phyloP scores from a whole-genome alignment of 768 basidiomycete genomes.

The Harrya chromipes region DNA sequence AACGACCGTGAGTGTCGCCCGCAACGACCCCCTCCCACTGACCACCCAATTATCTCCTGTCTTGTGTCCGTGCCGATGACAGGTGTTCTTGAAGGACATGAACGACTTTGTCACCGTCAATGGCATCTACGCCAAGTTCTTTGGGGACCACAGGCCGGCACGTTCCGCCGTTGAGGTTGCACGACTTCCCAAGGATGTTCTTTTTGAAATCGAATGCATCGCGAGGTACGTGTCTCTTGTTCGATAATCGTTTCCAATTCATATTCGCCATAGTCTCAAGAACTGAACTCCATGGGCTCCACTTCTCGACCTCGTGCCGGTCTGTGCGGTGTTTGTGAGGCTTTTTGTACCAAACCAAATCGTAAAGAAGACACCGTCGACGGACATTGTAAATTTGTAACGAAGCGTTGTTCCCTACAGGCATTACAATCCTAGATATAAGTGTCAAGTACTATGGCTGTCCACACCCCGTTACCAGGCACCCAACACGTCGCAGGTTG shows the following conservation, averaged over 20 bases:
- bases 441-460: background rate
- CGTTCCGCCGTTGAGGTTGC: conserved; percentile 89
- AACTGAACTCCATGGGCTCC: conserved; percentile 4
- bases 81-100: conserved; percentile 95
- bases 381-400: background rate
- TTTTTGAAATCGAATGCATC: conserved; percentile 91
- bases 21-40: no score
- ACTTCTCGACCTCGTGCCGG: no score
- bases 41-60: background rate
- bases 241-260: background rate
- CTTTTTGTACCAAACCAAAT: no score
- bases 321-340: no score
- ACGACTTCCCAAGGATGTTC: conserved; percentile 84
- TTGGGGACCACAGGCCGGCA: conserved; percentile 90
- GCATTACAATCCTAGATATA: conserved; percentile 3
- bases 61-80: background rate
- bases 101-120: conserved; percentile 86
- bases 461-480: background rate
- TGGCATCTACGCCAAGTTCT: conserved; percentile 75
- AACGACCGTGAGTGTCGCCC: conserved; percentile 64
- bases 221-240: conserved; percentile 51
- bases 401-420: background rate
- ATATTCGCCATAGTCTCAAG: conserved; percentile 17
- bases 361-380: background rate
- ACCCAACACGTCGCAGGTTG: no score